Percentiles rank a stretch among this genome's conserved stretches.
These are phyloP conservation scores for Hypoxylon rickii DNA, from an alignment of 495 filamentous ascomycete genomes.

Conservation along the genomic window DNA sequence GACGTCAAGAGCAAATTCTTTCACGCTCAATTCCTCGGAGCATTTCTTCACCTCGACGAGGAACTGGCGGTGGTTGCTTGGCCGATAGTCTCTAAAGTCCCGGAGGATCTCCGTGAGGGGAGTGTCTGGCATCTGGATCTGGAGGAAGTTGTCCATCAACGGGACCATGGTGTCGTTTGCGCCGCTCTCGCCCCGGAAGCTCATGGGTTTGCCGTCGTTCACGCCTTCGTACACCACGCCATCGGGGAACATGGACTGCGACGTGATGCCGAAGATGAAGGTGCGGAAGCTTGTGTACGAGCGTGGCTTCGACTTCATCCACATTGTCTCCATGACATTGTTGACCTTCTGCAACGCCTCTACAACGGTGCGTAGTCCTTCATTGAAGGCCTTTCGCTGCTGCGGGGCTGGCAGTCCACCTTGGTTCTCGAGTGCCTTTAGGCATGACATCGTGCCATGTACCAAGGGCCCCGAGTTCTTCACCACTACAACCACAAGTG, in stretches of 20 bases:
- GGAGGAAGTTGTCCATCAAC: conserved; percentile 79
- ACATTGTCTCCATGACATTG: conserved; percentile 84
- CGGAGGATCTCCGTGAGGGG: conserved; percentile 82
- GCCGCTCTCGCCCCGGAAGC: conserved; percentile 84
- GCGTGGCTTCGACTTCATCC: conserved; percentile 75
- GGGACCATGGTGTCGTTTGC: conserved; percentile 90
- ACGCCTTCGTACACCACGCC: conserved; percentile 88
- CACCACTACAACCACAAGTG: too few species aligned
- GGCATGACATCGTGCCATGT: conserved; percentile 64
- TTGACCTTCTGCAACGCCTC: conserved; percentile 72
- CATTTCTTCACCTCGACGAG: conserved; percentile 68
- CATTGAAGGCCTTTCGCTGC: conserved; percentile 62
- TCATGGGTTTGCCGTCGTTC: conserved; percentile 65
- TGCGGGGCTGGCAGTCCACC: background rate
- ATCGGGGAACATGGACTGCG: conserved; percentile 87
- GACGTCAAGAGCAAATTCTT: conserved; percentile 63
- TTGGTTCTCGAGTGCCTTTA: conserved; percentile 60
- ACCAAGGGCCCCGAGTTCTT: conserved; percentile 74
- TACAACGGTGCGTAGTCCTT: conserved; percentile 64
- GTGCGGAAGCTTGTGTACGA: conserved; percentile 85
- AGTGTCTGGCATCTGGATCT: conserved; percentile 79
- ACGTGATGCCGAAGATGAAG: conserved; percentile 92
- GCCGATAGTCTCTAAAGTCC: conserved; percentile 85
- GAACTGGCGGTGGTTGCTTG: conserved; percentile 83
- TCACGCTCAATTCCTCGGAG: conserved; percentile 60